Conservation (phyloP, 2,329 filamentous ascomycete species). For the Bipolaris oryzae region DNA sequence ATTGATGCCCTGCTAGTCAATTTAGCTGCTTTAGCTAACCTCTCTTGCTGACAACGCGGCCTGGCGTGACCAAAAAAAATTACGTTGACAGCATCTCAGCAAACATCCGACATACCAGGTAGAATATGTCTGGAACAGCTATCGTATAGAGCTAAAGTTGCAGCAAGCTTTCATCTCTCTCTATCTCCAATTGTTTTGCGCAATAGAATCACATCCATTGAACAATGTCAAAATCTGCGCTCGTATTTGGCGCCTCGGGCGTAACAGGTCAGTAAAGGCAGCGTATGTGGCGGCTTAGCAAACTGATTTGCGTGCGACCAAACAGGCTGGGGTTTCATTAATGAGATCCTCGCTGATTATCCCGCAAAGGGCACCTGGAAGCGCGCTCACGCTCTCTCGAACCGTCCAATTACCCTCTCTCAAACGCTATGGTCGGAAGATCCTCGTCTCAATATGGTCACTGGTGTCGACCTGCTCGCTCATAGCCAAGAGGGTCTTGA, state of each 20-base stretch:
- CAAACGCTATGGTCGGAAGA: slow-evolving; percentile 49
- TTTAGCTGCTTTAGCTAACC: no score
- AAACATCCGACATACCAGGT: no score
- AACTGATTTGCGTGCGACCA: background rate
- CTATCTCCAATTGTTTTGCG: background rate
- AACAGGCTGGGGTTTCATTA: slow-evolving; percentile 52
- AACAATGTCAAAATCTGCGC: slow-evolving; percentile 44
- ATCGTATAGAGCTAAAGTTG: background rate
- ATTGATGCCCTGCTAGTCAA: no score
- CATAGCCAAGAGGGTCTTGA: slow-evolving; percentile 50
- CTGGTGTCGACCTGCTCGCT: slow-evolving; percentile 52
- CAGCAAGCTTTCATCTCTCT: background rate
- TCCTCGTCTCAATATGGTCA: slow-evolving; percentile 49
- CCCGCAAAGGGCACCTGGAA: slow-evolving; percentile 44
- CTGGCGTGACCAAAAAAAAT: no score
- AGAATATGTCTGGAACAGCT: no score
- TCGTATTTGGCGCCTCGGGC: slow-evolving; percentile 53
- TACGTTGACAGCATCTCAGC: no score
- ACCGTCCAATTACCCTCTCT: slow-evolving; percentile 44
- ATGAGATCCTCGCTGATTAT: slow-evolving; percentile 49
- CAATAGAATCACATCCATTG: background rate
- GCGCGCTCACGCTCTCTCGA: slow-evolving; percentile 51
- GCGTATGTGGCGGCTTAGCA: background rate
- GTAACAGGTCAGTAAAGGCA: slow-evolving; percentile 27
- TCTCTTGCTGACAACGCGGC: no score